phyloP scores from a whole-genome alignment of 306 rosid species.

The Styphnolobium japonicum region DNA sequence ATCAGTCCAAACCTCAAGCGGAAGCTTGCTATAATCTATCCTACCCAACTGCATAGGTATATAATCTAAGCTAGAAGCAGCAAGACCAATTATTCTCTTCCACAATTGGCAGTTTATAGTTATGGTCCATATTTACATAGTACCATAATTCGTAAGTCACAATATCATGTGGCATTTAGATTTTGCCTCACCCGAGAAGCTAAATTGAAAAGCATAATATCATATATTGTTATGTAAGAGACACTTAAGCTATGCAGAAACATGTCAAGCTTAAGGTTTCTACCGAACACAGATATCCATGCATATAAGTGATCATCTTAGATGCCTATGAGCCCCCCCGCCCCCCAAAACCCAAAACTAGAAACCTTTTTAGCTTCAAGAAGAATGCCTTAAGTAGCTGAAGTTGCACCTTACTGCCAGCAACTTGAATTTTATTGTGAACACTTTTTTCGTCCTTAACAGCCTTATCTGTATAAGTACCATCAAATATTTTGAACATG shows the following conservation, averaged over 20 bases:
- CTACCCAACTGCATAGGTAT: background rate
- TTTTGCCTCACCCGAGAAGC: background rate
- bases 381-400: background rate
- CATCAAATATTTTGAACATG: background rate
- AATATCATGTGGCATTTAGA: background rate
- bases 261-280: conserved; percentile 13
- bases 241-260: background rate
- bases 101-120: background rate
- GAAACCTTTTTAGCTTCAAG: conserved; percentile 4
- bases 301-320: background rate
- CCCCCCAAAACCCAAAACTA: no score
- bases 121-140: background rate
- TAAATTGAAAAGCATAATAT: background rate
- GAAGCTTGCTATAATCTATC: background rate
- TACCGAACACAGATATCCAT: background rate
- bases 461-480: background rate
- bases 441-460: background rate
- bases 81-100: background rate
- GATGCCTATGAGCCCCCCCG: background rate
- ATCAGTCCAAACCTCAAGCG: conserved; percentile 3
- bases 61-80: background rate
- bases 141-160: background rate
- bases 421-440: background rate
- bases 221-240: background rate
- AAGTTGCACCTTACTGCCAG: background rate